These are phyloP conservation scores for Pseudonitzschia pungens DNA, from an alignment of 108 stramenopile genomes.

Conservation along the genomic window DNA sequence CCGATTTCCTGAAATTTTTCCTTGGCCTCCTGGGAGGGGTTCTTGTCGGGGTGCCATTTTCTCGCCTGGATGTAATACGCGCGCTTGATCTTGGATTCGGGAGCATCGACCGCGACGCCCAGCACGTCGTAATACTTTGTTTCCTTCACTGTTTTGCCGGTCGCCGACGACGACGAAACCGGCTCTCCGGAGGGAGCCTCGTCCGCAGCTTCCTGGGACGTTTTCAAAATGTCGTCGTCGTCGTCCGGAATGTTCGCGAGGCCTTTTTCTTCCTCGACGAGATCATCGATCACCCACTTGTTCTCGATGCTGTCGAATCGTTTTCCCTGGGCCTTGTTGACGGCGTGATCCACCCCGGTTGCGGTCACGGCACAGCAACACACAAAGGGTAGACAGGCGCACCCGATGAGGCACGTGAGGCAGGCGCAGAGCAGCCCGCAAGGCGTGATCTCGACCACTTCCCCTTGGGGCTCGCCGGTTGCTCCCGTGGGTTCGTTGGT, in stretches of 20 bases:
- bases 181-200: conserved; percentile 24
- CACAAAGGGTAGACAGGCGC: conserved; percentile 6
- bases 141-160: conserved; percentile 46
- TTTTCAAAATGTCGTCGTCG: conserved; percentile 53
- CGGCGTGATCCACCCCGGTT: neutral
- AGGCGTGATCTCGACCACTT: neutral
- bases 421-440: conserved; percentile 1
- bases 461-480: neutral
- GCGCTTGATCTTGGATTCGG: conserved; percentile 74
- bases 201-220: conserved; percentile 6
- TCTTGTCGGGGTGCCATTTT: conserved; percentile 84
- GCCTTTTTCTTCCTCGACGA: conserved; percentile 37
- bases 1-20: conserved; percentile 65
- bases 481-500: neutral
- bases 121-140: conserved; percentile 64
- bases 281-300: conserved; percentile 57
- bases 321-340: conserved; percentile 31
- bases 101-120: conserved; percentile 56
- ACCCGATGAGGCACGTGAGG: neutral
- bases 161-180: neutral
- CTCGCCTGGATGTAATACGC: conserved; percentile 85
- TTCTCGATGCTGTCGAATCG: conserved; percentile 56
- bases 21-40: conserved; percentile 59
- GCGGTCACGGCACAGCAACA: conserved; percentile 17
- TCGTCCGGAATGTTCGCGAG: conserved; percentile 43